These are phyloP conservation scores for Fragaria ananassa DNA, from an alignment of 306 rosid species.

Conservation along the genomic window DNA sequence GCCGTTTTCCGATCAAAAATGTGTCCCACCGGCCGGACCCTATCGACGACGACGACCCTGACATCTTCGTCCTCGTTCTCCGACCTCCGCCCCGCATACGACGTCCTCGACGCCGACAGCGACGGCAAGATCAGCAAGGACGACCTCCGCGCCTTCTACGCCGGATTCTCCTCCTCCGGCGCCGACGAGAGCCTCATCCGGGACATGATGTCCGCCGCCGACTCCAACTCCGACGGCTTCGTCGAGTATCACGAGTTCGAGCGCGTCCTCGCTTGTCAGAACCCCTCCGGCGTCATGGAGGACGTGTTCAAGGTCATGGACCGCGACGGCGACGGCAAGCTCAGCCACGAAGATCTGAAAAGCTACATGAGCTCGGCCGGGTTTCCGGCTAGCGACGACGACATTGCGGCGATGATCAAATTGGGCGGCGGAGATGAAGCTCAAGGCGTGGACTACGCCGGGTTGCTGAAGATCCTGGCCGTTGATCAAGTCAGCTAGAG, in stretches of 20 bases:
- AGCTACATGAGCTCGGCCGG: slow-evolving; percentile 67
- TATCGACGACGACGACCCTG: not conserved
- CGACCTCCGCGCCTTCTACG: slow-evolving; percentile 67
- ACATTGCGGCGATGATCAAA: slow-evolving; percentile 62
- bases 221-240: slow-evolving; percentile 67
- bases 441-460: slow-evolving; percentile 64
- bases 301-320: slow-evolving; percentile 87
- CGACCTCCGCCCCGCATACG: slow-evolving; percentile 63
- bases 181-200: slow-evolving; percentile 53
- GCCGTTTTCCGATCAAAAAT: slow-evolving; percentile 15
- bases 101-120: slow-evolving; percentile 65
- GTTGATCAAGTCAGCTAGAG: slow-evolving; percentile 31
- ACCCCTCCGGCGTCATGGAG: slow-evolving; percentile 51
- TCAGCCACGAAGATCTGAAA: slow-evolving; percentile 69
- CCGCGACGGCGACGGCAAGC: slow-evolving; percentile 81
- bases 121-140: slow-evolving; percentile 83
- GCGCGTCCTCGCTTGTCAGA: slow-evolving; percentile 41
- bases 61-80: not conserved
- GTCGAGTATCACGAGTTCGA: slow-evolving; percentile 92
- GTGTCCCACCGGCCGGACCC: slow-evolving; percentile 55
- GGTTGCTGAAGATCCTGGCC: slow-evolving; percentile 63
- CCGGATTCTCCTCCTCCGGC: slow-evolving; percentile 22
- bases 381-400: slow-evolving; percentile 51
- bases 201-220: slow-evolving; percentile 77
- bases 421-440: slow-evolving; percentile 55